Base-by-base conservation (phyloP, 495 filamentous ascomycete species). In the Hypoxylon rickii region DNA sequence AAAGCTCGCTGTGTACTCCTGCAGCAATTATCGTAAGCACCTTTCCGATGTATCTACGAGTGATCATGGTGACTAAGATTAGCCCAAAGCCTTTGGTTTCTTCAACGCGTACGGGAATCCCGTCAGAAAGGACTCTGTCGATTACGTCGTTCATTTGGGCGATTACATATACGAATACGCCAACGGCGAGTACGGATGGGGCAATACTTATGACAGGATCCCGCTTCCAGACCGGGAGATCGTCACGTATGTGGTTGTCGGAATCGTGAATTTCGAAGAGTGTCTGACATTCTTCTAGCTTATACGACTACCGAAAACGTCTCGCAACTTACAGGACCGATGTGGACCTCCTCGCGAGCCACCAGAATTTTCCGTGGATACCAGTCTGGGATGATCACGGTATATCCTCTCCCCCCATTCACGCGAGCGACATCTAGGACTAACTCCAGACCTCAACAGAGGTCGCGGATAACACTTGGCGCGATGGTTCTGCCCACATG, bases 381-480 rank as follows among this genome's bases (percentile, higher is more conserved):
- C 68, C 82, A 2, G 83, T 86, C 13, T 88, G 84, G 85, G 84
- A 87, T 64, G 85, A 86, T 49, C 85, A 86, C 64, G 78, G 76
- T 80, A 61, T 18, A 62, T 43, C n/a, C n/a, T n/a, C n/a, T 17
- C 10, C 12, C 15, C 18, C 8, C 7, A 16, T 21, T 36, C 10
- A 44, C 18, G 22, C 29, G 13, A 3, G 1, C 17, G 12, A 6
- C 11, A 19, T 21, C 34, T 8, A 11, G n/a, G 3, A 15, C 38
- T 44, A 19, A 55, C 17, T 8, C 11, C 24, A n/a, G 7, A 21
- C 17, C 22, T 12, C 17, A 75, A 49, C 8, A 72, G 83, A 88
- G 67, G 76, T 86, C 22, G 81, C 81, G n/a, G 79, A 88, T 58
- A 86, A 88, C 58, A 77, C 71, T n/a, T 88, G 78, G 64, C 69